These are phyloP conservation scores for Casuarina cunninghamiana DNA, from an alignment of 306 rosid species.

Conservation along the genomic window DNA sequence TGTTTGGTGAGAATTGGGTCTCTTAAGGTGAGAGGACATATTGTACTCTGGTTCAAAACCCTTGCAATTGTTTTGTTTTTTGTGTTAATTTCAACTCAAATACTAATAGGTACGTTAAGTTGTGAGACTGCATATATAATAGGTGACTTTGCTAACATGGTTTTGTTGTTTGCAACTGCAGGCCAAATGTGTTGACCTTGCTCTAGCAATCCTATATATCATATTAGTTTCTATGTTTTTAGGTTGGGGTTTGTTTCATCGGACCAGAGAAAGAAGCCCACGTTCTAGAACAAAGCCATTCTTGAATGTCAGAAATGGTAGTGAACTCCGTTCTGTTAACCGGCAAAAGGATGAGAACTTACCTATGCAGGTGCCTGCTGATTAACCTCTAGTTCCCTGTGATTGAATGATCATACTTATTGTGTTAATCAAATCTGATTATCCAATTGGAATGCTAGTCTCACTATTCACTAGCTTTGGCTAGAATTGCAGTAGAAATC, in stretches of 20 bases:
- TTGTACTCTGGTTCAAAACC: constrained; percentile 18
- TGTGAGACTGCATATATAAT: not conserved
- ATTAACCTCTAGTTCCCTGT: constrained; percentile 24
- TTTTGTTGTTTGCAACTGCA: constrained; percentile 45
- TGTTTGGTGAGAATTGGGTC: constrained; percentile 81
- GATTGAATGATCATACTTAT: not conserved
- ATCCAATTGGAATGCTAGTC: not conserved
- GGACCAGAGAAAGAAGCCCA: constrained; percentile 51
- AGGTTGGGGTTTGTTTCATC: constrained; percentile 81
- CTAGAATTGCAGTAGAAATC: not conserved
- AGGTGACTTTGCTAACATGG: constrained; percentile 28
- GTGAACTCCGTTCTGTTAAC: constrained; percentile 46
- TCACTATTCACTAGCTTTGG: not conserved
- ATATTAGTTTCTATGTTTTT: constrained; percentile 58
- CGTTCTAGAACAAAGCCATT: constrained; percentile 48
- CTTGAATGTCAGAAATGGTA: constrained; percentile 51
- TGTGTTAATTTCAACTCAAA: constrained; percentile 26
- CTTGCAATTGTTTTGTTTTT: constrained; percentile 18
- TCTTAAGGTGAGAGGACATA: constrained; percentile 59
- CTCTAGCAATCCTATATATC: constrained; percentile 65
- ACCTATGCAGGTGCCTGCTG: constrained; percentile 70
- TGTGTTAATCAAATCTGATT: not conserved
- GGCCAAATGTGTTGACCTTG: constrained; percentile 84
- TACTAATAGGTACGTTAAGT: constrained; percentile 6
- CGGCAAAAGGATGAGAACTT: constrained; percentile 71